Evolutionary conservation across 108 stramenopile species (phyloP).

Genomic region (Pseudonitzschia multistriata): DNA sequence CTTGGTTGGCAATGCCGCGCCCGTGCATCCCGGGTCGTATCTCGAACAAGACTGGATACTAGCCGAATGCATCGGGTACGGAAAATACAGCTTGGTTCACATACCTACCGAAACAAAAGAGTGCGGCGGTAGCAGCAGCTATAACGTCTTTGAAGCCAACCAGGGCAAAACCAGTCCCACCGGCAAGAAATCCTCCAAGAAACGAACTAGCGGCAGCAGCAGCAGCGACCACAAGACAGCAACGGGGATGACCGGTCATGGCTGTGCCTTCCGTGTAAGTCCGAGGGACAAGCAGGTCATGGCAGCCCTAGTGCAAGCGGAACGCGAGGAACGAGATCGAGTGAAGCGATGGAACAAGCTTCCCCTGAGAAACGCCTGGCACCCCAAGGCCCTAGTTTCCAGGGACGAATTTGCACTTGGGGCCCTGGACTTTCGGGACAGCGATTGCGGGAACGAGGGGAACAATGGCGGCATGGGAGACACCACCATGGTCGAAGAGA

Average conservation of each 20-base stretch:
- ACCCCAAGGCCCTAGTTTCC: constrained; percentile 40
- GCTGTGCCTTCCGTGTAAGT: neutral
- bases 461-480: no score
- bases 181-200: constrained; percentile 21
- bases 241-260: no score
- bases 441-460: neutral
- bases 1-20: neutral
- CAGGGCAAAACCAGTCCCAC: constrained; percentile 4
- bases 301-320: constrained; percentile 44
- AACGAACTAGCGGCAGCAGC: neutral
- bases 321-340: constrained; percentile 57
- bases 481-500: neutral
- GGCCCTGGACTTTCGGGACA: constrained; percentile 5
- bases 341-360: constrained; percentile 47
- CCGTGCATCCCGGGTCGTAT: neutral
- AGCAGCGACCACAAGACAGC: neutral
- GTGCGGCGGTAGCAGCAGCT: neutral
- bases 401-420: constrained; percentile 32
- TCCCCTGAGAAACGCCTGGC: constrained; percentile 38
- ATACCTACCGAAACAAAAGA: neutral
- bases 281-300: constrained; percentile 14
- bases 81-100: neutral
- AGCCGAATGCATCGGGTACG: constrained; percentile 6
- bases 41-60: constrained; percentile 6
- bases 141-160: constrained; percentile 1